phyloP scores from a whole-genome alignment of 306 rosid genomes.

The Trifolium fragiferum region DNA sequence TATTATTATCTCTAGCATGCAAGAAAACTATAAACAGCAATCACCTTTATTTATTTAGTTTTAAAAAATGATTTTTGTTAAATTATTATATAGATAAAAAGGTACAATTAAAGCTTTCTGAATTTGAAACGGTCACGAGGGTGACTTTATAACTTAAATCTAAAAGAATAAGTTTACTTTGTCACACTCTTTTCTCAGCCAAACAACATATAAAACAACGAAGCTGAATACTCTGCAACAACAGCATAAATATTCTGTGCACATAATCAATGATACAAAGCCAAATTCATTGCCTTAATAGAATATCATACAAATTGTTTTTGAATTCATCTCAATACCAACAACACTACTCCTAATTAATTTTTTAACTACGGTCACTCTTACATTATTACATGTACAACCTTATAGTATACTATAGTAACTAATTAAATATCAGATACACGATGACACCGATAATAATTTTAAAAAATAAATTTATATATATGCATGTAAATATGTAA shows the following conservation, averaged over 20 bases:
- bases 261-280: conserved; percentile 64
- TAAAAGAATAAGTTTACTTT: conserved; percentile 60
- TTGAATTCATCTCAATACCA: conserved; percentile 45
- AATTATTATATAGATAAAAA: not conserved
- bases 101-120: conserved; percentile 33
- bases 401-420: not conserved
- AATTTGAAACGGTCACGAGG: conserved; percentile 81
- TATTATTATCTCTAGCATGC: conserved; percentile 18
- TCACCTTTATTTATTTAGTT: not conserved
- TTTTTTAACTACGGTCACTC: conserved; percentile 43
- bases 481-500: no score
- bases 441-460: no score
- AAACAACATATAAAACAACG: conserved; percentile 83
- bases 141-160: conserved; percentile 59
- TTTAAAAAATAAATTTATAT: no score
- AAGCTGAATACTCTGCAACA: conserved; percentile 61
- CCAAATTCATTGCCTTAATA: conserved; percentile 53
- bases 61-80: not conserved
- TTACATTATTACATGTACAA: conserved; percentile 15
- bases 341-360: conserved; percentile 30
- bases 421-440: no score
- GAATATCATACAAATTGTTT: conserved; percentile 40
- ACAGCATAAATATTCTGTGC: conserved; percentile 69
- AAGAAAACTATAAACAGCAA: conserved; percentile 35
- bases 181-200: conserved; percentile 58